Evolutionary conservation across 2,329 filamentous ascomycete genomes (phyloP), one percentile per base, ranked within the genome.

Genomic region (Stemphylium beticola): DNA sequence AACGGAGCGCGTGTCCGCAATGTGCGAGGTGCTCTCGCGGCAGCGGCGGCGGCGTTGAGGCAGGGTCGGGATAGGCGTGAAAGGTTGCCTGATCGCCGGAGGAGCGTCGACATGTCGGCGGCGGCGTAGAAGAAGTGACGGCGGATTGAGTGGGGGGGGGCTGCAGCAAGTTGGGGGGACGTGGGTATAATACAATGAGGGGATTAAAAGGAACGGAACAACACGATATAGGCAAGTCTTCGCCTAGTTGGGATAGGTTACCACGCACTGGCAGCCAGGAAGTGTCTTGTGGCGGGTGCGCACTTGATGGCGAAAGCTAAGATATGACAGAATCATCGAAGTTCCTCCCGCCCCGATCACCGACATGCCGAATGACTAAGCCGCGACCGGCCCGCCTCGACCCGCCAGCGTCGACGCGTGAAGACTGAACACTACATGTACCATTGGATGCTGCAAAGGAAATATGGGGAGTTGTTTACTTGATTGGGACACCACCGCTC

Each of bases 41-140:
- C 14, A 9, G 82, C 76, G 66, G 79, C 77, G 69, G 22, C 22
- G 22, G 22, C 22, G 22, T 82, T 81, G 69, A 83, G 78, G 62
- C 82, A 81, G 64, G 82, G 78, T 74, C 83, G 83, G 55, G 85
- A 83, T 70, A 86, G 80, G 74, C 84, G 83, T 77, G 85, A 84
- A 73, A 90, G 78, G 74, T 85, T 83, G 79, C 85, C 84, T 74
- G 87, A 83, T 75, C 86, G 85, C 74, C 87, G 84, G 64, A 89
- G 78, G 69, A 87, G 79, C 68, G 85, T 84, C 74, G 86, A 86
- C 87, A 90, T 90, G 76, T 74, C 80, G 74, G 74, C 68, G 40
- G 57, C 46, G 39, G 53, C 46, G 32, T 52, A 48, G 49, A 41
- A 49, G 41, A 38, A 33, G 77, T 73, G 73, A 67, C 26, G 49